Conservation (phyloP, 73 alveolate genomes). For the Paramecium bursaria region DNA sequence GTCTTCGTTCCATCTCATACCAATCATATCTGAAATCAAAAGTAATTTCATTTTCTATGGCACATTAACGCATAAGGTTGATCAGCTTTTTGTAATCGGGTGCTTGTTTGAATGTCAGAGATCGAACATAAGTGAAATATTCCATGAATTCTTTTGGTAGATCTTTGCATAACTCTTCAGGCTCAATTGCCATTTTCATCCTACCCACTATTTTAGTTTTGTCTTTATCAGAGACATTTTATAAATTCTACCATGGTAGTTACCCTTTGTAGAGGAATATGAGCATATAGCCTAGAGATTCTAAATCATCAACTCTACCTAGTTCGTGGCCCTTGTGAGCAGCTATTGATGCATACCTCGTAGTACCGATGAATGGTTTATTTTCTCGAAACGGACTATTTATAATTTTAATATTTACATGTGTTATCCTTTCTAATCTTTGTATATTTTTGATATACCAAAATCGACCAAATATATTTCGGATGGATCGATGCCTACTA, state of each 20-base stretch:
- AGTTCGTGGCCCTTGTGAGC: conserved; percentile 84
- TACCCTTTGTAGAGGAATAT: conserved; percentile 55
- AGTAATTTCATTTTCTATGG: conserved; percentile 14
- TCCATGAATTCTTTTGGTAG: conserved; percentile 56
- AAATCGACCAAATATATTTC: conserved; percentile 53
- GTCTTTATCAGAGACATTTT: conserved; percentile 69
- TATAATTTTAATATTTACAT: conserved; percentile 52
- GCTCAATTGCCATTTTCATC: conserved; percentile 22
- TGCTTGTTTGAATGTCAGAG: conserved; percentile 11
- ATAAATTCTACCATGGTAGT: conserved; percentile 69
- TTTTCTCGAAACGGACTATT: conserved; percentile 57
- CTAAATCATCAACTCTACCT: conserved; percentile 83
- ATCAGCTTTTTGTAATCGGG: conserved; percentile 53
- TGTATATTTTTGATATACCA: conserved; percentile 66
- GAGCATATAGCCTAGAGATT: conserved; percentile 64
- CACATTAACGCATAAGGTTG: conserved; percentile 33
- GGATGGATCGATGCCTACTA: conserved; percentile 51
- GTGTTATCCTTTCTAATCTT: conserved; percentile 67
- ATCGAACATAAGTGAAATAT: conserved; percentile 40
- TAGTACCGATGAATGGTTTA: conserved; percentile 72
- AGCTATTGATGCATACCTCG: conserved; percentile 83
- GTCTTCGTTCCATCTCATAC: conserved; percentile 1
- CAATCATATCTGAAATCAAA: conserved; percentile 45
- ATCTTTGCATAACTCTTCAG: conserved; percentile 54
- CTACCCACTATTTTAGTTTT: conserved; percentile 61